Evolutionary conservation across 202 grass and related monocot species (phyloP), one percentile per base, ranked within the genome.

Genomic region (Cymbopogon flexuosus): DNA sequence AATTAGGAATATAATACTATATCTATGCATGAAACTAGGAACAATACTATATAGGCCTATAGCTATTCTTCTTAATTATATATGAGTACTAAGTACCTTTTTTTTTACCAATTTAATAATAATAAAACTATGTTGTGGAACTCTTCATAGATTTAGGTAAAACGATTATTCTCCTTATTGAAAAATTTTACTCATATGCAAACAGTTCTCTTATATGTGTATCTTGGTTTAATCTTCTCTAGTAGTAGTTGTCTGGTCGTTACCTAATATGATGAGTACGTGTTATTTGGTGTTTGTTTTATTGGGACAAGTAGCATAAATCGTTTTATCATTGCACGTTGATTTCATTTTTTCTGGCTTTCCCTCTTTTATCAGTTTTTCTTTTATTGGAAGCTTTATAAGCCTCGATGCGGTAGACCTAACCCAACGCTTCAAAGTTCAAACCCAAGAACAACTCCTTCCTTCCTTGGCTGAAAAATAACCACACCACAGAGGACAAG

Each of bases 391-490:
- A 56, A 19, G 15, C 46, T 16, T 40, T 40, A 40, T 40, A 40
- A 40, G 37, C 37, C 37, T 9, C 37, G 8, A 40, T 8, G 8
- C 37, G 8, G 37, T 40, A 51, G 15, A 51, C 47, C 47, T 51
- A 18, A 36, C 73, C 39, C 46, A 84, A 72, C 5, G 67, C 6
- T 23, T 16, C 33, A 8, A 68, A 70, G 47, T 70, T 58, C 66
- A 49, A 54, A 77, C 4, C 16, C 2, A 16, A 34, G 52, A 10
- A 24, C 37, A 40, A 40, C 37, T 40, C 37, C 37, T 37, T 37
- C 36, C 36, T 37, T 63, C 56, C 31, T 62, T 39, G 75, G 52
- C 14, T 39, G 71, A 84, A 84, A 88, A 84, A 69, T 79, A 88
- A 80, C 29, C 61, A 68, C 2, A 40, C 45, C 45, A 40, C 37